These are phyloP conservation scores for Fusarium sp. DNA, from an alignment of 2,329 filamentous ascomycete species.

Conservation along the genomic window DNA sequence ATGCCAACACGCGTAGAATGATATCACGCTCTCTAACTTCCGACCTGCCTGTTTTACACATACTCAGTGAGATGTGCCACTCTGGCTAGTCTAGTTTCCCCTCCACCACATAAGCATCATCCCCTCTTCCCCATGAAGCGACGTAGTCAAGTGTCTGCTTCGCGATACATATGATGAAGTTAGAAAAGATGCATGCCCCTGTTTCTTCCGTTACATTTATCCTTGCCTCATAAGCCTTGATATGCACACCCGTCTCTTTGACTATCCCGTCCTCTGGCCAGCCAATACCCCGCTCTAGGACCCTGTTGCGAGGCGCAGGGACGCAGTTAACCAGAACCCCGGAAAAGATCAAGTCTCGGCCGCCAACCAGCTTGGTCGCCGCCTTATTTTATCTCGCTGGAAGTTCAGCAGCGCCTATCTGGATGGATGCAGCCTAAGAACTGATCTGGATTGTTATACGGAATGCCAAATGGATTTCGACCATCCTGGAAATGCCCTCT, in stretches of 20 bases:
- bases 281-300: constrained; percentile 37
- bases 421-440: constrained; percentile 22
- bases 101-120: constrained; percentile 29
- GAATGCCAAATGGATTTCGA: constrained; percentile 24
- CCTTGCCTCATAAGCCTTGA: constrained; percentile 35
- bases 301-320: constrained; percentile 43
- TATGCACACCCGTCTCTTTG: constrained; percentile 33
- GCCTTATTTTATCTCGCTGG: constrained; percentile 34
- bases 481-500: constrained; percentile 30
- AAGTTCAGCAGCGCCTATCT: constrained; percentile 37
- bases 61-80: constrained; percentile 31
- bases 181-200: constrained; percentile 18
- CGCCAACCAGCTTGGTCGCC: constrained; percentile 42
- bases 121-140: constrained; percentile 25
- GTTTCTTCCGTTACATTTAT: constrained; percentile 11
- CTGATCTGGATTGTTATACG: not conserved
- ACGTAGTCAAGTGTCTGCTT: constrained; percentile 33
- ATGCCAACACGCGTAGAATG: constrained; percentile 2
- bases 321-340: constrained; percentile 43
- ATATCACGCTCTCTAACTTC: constrained; percentile 11
- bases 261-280: constrained; percentile 22
- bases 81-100: constrained; percentile 19
- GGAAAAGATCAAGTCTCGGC: constrained; percentile 38
- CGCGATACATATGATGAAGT: constrained; percentile 28
- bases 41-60: constrained; percentile 47